A percentile compares a stretch with the other conserved stretches of the same genome.
Evolutionary conservation across 306 rosid genomes (phyloP).

Genomic region (Heteromeles arbutifolia): DNA sequence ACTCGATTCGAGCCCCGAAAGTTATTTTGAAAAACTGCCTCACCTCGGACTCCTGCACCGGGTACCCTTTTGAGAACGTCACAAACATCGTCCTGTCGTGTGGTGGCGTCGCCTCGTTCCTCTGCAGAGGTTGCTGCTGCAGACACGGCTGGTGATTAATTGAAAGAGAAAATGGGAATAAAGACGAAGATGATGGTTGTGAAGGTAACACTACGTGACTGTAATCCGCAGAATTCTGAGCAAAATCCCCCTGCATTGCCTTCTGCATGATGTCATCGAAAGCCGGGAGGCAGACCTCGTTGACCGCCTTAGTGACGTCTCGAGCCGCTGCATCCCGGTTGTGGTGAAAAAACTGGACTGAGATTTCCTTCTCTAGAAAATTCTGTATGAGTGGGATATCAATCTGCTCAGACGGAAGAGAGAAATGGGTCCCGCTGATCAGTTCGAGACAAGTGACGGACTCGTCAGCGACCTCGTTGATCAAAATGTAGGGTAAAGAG

Average conservation of each 20-base stretch:
- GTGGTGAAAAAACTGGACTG: constrained; percentile 17
- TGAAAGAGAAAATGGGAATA: background rate
- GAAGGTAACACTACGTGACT: background rate
- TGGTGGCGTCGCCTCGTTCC: constrained; percentile 4
- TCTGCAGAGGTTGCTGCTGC: background rate
- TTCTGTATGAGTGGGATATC: constrained; percentile 45
- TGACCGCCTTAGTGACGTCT: constrained; percentile 24
- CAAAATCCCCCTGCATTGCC: constrained; percentile 11
- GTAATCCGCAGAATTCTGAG: background rate
- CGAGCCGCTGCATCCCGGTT: constrained; percentile 9
- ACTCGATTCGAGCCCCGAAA: constrained; percentile 56
- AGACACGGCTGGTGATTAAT: background rate
- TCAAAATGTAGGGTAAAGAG: constrained; percentile 31
- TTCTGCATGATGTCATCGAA: constrained; percentile 41
- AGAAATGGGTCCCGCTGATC: constrained; percentile 10
- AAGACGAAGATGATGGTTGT: background rate
- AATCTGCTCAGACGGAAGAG: background rate
- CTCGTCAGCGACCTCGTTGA: constrained; percentile 64
- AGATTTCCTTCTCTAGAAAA: constrained; percentile 34
- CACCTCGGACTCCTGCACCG: constrained; percentile 50
- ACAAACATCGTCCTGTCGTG: constrained; percentile 66
- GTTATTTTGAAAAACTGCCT: constrained; percentile 27
- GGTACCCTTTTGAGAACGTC: constrained; percentile 71
- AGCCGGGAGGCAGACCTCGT: constrained; percentile 36
- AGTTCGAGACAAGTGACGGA: constrained; percentile 34